Base-by-base conservation (phyloP, 805 yeast species). In the Metahyphopichia silvanorum region DNA sequence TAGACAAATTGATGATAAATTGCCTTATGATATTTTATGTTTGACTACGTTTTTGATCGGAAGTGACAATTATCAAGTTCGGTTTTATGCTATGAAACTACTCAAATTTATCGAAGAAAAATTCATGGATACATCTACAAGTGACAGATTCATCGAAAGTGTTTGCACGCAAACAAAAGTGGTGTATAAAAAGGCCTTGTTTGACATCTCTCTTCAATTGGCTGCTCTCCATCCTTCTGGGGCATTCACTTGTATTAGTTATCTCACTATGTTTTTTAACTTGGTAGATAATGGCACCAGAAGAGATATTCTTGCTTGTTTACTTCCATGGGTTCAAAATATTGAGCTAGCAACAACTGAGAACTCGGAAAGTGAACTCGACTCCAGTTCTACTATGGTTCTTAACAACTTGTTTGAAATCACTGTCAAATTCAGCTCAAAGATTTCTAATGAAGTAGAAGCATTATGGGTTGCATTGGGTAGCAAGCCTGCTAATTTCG, bases 391-490 rank as follows among this genome's bases (percentile, higher is more conserved):
- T 1, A 54, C 71, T 31, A 86, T 89, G 94, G 86, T 87, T 2
- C 49, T 91, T 43, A 76, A 74, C 40, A 88, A 89, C 42, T 60
- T 91, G 34, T 77, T 89, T 53, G 97, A 86, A 44, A 82, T 93
- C 24, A 87, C 97, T 0, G 77, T 87, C 22, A 77, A 77, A 37
- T 85, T 82, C 45, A 77, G 89, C 32, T 80, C 82, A 29, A 66
- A 69, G 10, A 77, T 86, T 44, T 86, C 86, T 27, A 83, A 82
- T 46, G 98, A 88, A 46, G 86, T 93, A 8, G 97, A 89, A 54
- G 95, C 95, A 0, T 58, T 93, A 15, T 93, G 99, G 99, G 87
- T 86, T 4, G 91, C 97, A 0, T 64, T 93, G n/a, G 96, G 94
- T 1, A 71, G 74, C n/a, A 71, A 76, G 18, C 71, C 75, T 19